These are phyloP conservation scores for Saccharomycopsis sp. DNA, from an alignment of 805 yeast genomes.

Conservation along the genomic window DNA sequence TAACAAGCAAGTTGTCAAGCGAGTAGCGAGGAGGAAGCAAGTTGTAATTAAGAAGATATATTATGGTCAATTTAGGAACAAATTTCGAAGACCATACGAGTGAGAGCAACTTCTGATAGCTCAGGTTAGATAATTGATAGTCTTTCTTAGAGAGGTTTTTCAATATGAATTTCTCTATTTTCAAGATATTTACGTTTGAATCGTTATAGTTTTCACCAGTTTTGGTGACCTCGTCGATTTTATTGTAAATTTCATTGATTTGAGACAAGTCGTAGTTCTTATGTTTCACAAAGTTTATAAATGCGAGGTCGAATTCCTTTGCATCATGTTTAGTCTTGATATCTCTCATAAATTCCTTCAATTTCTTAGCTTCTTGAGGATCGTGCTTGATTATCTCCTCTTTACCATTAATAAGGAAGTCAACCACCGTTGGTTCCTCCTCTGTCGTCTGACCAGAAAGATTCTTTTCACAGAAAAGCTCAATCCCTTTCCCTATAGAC, in stretches of 20 bases:
- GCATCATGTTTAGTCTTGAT: constrained; percentile 3
- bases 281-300: constrained; percentile 12
- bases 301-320: constrained; percentile 12
- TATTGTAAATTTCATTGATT: constrained; percentile 3
- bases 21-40: constrained; percentile 14
- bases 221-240: not conserved
- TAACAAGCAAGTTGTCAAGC: constrained; percentile 7
- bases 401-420: constrained; percentile 5
- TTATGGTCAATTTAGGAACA: constrained; percentile 13
- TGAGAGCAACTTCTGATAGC: not conserved
- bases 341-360: constrained; percentile 6
- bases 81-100: constrained; percentile 4
- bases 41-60: constrained; percentile 11
- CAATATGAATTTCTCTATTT: not conserved
- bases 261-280: constrained; percentile 7
- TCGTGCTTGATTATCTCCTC: constrained; percentile 3
- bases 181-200: not conserved
- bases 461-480: constrained; percentile 4
- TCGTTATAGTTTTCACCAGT: constrained; percentile 1
- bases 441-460: not conserved
- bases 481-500: constrained; percentile 19
- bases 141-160: constrained; percentile 6
- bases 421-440: not conserved
- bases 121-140: constrained; percentile 6
- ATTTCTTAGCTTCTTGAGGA: constrained; percentile 4